These are phyloP conservation scores for Phlyctochytrium arcticum DNA, from an alignment of 192 early-diverging fungal species.

Conservation along the genomic window DNA sequence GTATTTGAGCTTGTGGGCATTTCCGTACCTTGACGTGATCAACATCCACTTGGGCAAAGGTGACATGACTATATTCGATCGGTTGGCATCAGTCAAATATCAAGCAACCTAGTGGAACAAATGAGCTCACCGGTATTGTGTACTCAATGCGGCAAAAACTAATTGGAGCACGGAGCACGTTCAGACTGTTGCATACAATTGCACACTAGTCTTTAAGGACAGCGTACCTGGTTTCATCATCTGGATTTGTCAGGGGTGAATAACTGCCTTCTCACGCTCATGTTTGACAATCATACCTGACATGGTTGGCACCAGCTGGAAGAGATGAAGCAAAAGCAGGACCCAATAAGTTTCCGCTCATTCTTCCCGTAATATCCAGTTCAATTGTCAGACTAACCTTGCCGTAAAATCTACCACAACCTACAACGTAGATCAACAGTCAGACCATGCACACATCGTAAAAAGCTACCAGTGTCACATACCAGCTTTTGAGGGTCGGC, in stretches of 20 bases:
- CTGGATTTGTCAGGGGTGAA: slow-evolving; percentile 1
- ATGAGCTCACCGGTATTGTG: slow-evolving; percentile 8
- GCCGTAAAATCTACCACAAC: slow-evolving; percentile 51
- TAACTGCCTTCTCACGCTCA: not conserved
- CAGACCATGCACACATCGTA: not conserved
- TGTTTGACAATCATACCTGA: slow-evolving; percentile 14
- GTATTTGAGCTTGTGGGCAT: no score
- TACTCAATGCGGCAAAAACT: slow-evolving; percentile 38
- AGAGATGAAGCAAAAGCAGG: not conserved
- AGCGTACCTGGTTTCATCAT: slow-evolving; percentile 28
- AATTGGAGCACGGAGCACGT: slow-evolving; percentile 4
- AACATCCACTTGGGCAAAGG: slow-evolving; percentile 45
- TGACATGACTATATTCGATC: slow-evolving; percentile 27
- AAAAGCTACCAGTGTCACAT: not conserved
- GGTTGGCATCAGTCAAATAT: not conserved
- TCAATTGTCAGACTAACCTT: no score
- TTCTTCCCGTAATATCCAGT: no score
- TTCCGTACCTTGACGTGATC: slow-evolving; percentile 41
- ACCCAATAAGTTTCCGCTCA: no score
- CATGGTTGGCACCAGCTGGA: slow-evolving; percentile 33
- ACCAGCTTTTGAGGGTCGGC: slow-evolving; percentile 21
- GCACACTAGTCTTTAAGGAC: not conserved
- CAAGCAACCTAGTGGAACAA: not conserved
- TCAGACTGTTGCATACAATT: not conserved
- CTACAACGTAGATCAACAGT: slow-evolving; percentile 1